Evolutionary conservation across 768 basidiomycete genomes (phyloP).

Genomic region (Cystofilobasidium macerans): DNA sequence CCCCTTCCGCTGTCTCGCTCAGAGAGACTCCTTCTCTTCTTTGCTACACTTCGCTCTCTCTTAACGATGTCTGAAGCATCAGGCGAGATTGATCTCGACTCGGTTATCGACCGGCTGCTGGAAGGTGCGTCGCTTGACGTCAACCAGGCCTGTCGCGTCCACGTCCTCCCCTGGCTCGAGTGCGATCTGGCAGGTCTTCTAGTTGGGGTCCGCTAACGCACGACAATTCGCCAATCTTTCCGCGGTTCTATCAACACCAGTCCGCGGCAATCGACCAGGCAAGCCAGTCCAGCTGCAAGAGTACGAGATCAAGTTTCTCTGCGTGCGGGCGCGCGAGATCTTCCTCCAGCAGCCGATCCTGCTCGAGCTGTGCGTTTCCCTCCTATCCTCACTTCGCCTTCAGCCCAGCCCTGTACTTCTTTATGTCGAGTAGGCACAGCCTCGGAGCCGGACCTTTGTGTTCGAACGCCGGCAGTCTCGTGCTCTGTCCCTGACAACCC

Average conservation of each 20-base stretch:
- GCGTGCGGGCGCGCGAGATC: constrained; percentile 24
- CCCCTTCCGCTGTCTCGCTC: too few relatives aligned
- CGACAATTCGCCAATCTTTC: too few relatives aligned
- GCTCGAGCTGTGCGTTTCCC: constrained; percentile 24
- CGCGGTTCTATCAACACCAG: background rate
- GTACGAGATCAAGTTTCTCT: constrained; percentile 27
- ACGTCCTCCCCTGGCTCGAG: too few relatives aligned
- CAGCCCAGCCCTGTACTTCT: background rate
- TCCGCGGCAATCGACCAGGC: constrained; percentile 27
- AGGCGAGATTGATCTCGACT: constrained; percentile 23
- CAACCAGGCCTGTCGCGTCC: background rate
- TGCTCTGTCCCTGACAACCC: too few relatives aligned
- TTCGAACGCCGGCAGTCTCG: too few relatives aligned
- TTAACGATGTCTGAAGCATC: constrained; percentile 11
- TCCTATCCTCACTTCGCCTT: background rate
- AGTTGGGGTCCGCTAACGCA: too few relatives aligned
- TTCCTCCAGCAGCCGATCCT: constrained; percentile 27
- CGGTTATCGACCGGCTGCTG: constrained; percentile 24
- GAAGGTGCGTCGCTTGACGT: constrained; percentile 3
- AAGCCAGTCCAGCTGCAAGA: constrained; percentile 26
- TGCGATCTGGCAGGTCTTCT: too few relatives aligned
- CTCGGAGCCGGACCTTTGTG: background rate
- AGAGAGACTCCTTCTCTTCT: background rate
- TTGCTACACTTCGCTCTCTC: background rate
- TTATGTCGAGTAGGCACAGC: background rate